These are phyloP conservation scores for Monotropa hypopitys DNA, from an alignment of 179 eudicot species.

Conservation along the genomic window DNA sequence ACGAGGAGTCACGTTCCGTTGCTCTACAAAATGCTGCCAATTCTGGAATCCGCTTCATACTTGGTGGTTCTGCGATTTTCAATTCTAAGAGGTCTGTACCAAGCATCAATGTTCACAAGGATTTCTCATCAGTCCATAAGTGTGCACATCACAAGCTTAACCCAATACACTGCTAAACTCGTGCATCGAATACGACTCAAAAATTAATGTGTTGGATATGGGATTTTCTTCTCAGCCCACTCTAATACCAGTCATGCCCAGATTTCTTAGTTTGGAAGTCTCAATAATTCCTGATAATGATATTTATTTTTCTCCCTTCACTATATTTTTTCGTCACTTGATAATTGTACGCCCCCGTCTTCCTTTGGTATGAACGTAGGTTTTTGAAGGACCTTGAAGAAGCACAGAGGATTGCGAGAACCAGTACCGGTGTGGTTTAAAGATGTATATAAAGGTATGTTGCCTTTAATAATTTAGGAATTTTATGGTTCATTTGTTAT, in stretches of 20 bases:
- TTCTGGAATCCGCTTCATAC: slow-evolving; percentile 68
- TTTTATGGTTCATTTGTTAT: not conserved
- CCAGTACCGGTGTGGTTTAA: slow-evolving; percentile 43
- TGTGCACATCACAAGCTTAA: not conserved
- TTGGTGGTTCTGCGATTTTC: slow-evolving; percentile 68
- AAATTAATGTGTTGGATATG: not conserved
- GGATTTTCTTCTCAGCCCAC: not conserved
- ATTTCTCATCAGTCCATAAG: not conserved
- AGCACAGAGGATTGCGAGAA: slow-evolving; percentile 57
- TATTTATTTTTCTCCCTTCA: not conserved
- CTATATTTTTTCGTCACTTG: not conserved
- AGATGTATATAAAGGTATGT: not conserved
- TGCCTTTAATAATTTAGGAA: not conserved
- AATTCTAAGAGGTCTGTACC: slow-evolving; percentile 59
- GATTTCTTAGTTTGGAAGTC: not conserved
- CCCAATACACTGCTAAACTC: not conserved
- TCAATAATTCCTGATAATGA: not conserved
- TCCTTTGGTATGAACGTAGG: slow-evolving; percentile 24
- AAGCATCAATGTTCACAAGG: not conserved
- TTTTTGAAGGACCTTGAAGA: slow-evolving; percentile 86
- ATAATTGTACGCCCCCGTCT: not conserved
- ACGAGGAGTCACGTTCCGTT: slow-evolving; percentile 75
- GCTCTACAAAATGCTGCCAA: slow-evolving; percentile 61
- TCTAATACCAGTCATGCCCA: too few relatives aligned
- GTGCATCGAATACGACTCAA: not conserved